Base-by-base conservation (phyloP, 2,329 filamentous ascomycete species). In the Aotearoamyces nothofagi region DNA sequence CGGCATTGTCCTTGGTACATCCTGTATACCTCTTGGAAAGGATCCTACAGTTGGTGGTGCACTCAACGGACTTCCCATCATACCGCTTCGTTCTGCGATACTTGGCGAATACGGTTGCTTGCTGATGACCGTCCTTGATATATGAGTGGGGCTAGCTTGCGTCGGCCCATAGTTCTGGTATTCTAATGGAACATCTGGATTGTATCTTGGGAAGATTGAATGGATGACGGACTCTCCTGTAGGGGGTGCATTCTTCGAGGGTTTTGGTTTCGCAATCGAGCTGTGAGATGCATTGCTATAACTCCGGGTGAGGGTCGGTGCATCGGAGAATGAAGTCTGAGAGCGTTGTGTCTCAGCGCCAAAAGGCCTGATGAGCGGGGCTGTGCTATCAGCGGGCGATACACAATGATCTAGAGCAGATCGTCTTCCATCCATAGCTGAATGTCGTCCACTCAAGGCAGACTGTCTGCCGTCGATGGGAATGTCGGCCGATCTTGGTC, bases 201-300 rank as follows among this genome's bases (percentile, higher is more conserved):
- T 73, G 46, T 83, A 84, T 16, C 66, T 63, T 5, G 79, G 79
- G 42, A 86, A 86, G 42, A 86, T 83, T 14, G 78, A 84, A 17
- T 68, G 65, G 41, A 79, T 62, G 0, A 63, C 55, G 5, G 54
- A 51, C 35, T 53, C 54, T 34, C 42, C 31, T 20, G 33, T 38
- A 24, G 39, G 39, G 12, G 38, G 35, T 11, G 24, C 47, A 36
- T 13, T 44, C 24, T 52, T 49, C 14, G 57, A 54, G 15, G 43
- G 45, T 4, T 63, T 42, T 10, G 64, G 66, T 14, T 73, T 72
- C 28, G 65, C 63, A 39, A 71, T 70, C 12, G 67, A 74, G 45
- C 53, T 65, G 30, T 63, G 55, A 2, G 66, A 68, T 11, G 57
- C 53, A 26, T 53, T 56, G 43, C 63, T 69, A 27, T 55, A 55